Evolutionary conservation across 2,329 filamentous ascomycete genomes (phyloP), one percentile per base, ranked within the genome.

Genomic region (Penicillium sp.): DNA sequence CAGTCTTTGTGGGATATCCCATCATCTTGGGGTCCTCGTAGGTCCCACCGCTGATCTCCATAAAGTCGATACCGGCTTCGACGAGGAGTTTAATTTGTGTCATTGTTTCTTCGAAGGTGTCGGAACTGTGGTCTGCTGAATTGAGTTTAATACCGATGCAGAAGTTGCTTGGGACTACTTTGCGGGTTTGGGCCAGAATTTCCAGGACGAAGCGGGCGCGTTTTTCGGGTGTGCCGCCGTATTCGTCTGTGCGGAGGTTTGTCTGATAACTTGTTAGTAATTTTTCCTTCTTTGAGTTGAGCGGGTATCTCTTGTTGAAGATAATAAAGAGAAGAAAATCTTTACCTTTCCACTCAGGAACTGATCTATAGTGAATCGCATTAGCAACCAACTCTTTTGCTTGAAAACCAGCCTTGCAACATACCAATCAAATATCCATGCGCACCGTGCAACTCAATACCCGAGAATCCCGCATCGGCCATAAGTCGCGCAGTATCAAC

Each of bases 11-110:
- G 39, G 48, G 46, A 54, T 26, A 64, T 55, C 59, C 61, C 31
- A 77, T 67, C 74, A 81, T 79, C 66, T 61, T 64, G 0, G 84
- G 79, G 54, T 85, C 71, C 63, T 86, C 82, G 60, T 83, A 86
- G 0, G 71, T 82, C 0, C 88, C 87, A 0, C 88, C 88, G 19
- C 82, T 85, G 26, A 90, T 80, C 70, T 91, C 87, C 2, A 90
- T 72, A 61, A 89, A 90, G 70, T 90, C 88, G 1, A 90, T 72
- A 0, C 71, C 70, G 1, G 72, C 73, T 11, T 72, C 69, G 14
- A 67, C 66, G 1, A 76, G 5, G 75, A 82, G 39, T 76, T 78
- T 5, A 10, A 88, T 75, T 66, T 90, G 86, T 55, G 83, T 80
- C 39, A 89, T 72, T 35, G 79, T 83, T 13, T 85, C 85, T 10